Percentiles rank a stretch among this genome's conserved stretches.
Evolutionary conservation across 768 basidiomycete genomes (phyloP).

Genomic region (Lyophyllum atratum): DNA sequence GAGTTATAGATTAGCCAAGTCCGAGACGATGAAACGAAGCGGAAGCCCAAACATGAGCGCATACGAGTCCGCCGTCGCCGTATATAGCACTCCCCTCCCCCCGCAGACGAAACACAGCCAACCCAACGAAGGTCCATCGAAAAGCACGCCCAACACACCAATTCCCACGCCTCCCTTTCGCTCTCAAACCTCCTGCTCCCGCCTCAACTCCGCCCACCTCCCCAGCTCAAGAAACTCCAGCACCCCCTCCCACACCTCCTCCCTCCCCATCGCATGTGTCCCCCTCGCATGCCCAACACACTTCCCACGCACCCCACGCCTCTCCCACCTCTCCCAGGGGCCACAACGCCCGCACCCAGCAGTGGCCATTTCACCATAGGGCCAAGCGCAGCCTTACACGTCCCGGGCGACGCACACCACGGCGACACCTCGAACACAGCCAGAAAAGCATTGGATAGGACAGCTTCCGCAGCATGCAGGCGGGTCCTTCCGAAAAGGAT

Average conservation of each 20-base stretch:
- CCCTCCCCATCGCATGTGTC: constrained; percentile 32
- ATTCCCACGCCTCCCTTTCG: background rate
- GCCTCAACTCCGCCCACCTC: constrained; percentile 36
- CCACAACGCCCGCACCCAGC: constrained; percentile 36
- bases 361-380: constrained; percentile 46
- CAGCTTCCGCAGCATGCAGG: constrained; percentile 41
- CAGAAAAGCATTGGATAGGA: constrained; percentile 42
- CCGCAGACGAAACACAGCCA: too few relatives aligned
- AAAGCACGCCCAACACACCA: too few relatives aligned
- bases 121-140: too few relatives aligned
- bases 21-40: too few relatives aligned
- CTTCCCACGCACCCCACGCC: constrained; percentile 33
- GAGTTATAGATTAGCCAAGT: too few relatives aligned
- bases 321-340: constrained; percentile 35
- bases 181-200: constrained; percentile 21
- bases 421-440: constrained; percentile 36
- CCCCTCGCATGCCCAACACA: constrained; percentile 34
- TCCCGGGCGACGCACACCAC: too few relatives aligned
- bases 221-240: constrained; percentile 39
- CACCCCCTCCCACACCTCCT: constrained; percentile 40
- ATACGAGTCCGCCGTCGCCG: too few relatives aligned
- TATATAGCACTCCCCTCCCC: too few relatives aligned
- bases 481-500: constrained; percentile 43
- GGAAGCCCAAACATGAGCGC: too few relatives aligned
- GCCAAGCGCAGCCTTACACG: constrained; percentile 36